phyloP scores from a whole-genome alignment of 129 eudicot species.

The Flaveria brownii region DNA sequence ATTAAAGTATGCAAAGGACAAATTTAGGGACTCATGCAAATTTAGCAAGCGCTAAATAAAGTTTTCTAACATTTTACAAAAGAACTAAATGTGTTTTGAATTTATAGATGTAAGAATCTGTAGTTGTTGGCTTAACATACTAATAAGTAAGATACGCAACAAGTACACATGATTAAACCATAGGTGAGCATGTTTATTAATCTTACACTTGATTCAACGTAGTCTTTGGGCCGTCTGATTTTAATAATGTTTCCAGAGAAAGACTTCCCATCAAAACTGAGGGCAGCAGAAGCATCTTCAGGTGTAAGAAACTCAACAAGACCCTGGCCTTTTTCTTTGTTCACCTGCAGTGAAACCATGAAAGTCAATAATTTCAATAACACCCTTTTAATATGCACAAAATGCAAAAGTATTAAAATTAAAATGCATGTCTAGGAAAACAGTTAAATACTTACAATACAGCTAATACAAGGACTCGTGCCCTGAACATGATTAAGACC shows the following conservation, averaged over 20 bases:
- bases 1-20: neutral
- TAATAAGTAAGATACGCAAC: conserved; percentile 17
- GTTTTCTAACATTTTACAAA: conserved; percentile 1
- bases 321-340: conserved; percentile 97
- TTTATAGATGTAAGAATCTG: conserved; percentile 4
- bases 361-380: neutral
- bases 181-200: conserved; percentile 36
- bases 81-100: conserved; percentile 6
- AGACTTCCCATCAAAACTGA: conserved; percentile 69
- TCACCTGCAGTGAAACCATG: conserved; percentile 53
- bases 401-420: conserved; percentile 5
- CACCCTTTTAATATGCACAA: neutral
- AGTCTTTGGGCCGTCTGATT: conserved; percentile 93
- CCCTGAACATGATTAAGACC: conserved; percentile 67
- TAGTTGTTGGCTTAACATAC: conserved; percentile 11
- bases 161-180: conserved; percentile 27
- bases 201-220: conserved; percentile 69
- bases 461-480: conserved; percentile 86
- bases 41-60: neutral
- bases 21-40: neutral
- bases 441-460: conserved; percentile 60
- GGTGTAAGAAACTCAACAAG: conserved; percentile 93
- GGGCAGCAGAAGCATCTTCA: conserved; percentile 91
- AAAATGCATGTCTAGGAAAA: neutral
- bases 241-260: conserved; percentile 67